Evolutionary conservation across 805 yeast genomes (phyloP).

Genomic region (Torulaspora maleeae): DNA sequence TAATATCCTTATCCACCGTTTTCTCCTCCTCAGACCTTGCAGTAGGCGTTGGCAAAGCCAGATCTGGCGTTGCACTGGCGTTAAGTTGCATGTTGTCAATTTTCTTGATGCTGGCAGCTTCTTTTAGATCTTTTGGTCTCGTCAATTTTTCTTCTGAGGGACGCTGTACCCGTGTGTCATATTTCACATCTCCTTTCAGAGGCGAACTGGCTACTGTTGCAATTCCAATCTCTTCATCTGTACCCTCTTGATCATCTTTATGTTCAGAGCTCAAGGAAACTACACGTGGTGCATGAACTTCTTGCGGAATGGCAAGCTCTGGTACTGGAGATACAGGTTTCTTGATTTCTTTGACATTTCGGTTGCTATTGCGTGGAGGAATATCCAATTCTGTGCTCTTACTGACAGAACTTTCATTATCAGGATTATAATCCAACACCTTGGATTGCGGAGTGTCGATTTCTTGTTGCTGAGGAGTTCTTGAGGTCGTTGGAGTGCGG

Average conservation of each 20-base stretch:
- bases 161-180: conserved; percentile 4
- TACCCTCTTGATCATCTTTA: conserved; percentile 6
- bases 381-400: conserved; percentile 2
- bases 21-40: conserved; percentile 2
- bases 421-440: neutral
- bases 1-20: conserved; percentile 27
- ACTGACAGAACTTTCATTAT: neutral
- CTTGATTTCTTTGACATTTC: conserved; percentile 5
- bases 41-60: neutral
- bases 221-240: conserved; percentile 16
- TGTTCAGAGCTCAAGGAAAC: conserved; percentile 10
- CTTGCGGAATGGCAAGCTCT: conserved; percentile 1
- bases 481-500: conserved; percentile 13
- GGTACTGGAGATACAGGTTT: conserved; percentile 18
- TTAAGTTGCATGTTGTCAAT: conserved; percentile 4
- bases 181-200: conserved; percentile 17
- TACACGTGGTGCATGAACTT: conserved; percentile 8
- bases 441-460: conserved; percentile 14
- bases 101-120: conserved; percentile 11
- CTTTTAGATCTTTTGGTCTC: conserved; percentile 10
- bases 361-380: conserved; percentile 6
- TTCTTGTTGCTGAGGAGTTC: conserved; percentile 11
- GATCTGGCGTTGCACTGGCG: neutral
- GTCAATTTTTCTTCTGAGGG: neutral
- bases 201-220: conserved; percentile 25